Base-by-base conservation (phyloP, 2,329 filamentous ascomycete species). In the Botrytis hyacinthi region DNA sequence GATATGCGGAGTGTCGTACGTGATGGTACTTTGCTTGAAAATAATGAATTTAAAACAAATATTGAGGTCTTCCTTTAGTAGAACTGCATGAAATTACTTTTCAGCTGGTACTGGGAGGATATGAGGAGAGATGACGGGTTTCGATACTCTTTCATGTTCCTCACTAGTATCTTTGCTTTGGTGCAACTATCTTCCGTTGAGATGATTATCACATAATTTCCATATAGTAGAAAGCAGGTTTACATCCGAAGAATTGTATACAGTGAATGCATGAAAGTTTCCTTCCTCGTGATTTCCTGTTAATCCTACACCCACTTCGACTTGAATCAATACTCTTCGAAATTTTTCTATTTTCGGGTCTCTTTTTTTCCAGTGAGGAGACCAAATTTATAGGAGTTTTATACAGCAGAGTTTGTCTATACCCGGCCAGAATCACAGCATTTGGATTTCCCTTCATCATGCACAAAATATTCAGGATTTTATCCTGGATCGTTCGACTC, bases 361-460 rank as follows among this genome's bases (percentile, higher is more conserved):
- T 26, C 14, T 4, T 0, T 51, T 51, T 51, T 6, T 51, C 22
- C 4, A 51, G 26, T 14, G 1, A 14, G 18, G 22, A n/a, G 1
- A 4, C 0, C 48, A n/a, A 14, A 14, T 4, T 6, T 14, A 48
- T 14, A 14, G 26, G 26, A 6, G n/a, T 5, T 0, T n/a, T 1
- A 26, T 51, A 14, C 20, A 51, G 48, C 0, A n/a, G 5, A 14
- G 5, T 1, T 10, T 54, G 0, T 54, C 16, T 5, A n/a, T 16
- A 16, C 0, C 5, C 1, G 12, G 10, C 16, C 0, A 7, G 26
- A 54, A n/a, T n/a, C 0, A 14, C 6, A 1, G 1, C 2, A 54
- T 4, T n/a, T 54, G 10, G 16, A 16, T 16, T 0, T 6, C 26
- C 2, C 48, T 54, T 54, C 10, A n/a, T 51, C 4, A 7, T 16